Evolutionary conservation across 202 grass and related monocot species (phyloP).

Genomic region (Elaeis oleifera): DNA sequence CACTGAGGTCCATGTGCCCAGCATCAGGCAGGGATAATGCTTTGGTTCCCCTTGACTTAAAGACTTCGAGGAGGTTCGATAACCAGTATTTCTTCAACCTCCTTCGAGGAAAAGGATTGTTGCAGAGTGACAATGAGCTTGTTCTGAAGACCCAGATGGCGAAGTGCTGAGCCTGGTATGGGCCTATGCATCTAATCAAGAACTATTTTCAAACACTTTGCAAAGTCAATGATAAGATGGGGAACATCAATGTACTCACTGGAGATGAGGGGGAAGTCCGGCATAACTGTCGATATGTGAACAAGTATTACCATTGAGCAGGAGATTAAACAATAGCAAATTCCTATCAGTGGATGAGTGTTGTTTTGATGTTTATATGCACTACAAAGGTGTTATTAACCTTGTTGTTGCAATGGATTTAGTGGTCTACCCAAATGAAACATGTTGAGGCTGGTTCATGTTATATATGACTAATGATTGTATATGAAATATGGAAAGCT

Average conservation of each 20-base stretch:
- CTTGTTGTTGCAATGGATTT: no score
- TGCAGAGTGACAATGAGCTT: conserved; percentile 38
- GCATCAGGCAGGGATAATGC: conserved; percentile 18
- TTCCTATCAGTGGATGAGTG: no score
- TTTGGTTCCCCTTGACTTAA: conserved; percentile 29
- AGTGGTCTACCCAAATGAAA: no score
- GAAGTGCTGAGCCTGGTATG: conserved; percentile 22
- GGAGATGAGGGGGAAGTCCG: conserved; percentile 31
- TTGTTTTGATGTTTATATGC: no score
- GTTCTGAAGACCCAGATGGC: conserved; percentile 17
- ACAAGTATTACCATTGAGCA: conserved; percentile 3
- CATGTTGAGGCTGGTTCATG: no score
- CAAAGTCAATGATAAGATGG: conserved; percentile 35
- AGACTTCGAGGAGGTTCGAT: conserved; percentile 36
- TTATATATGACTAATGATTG: no score
- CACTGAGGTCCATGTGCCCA: conserved; percentile 26
- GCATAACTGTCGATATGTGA: conserved; percentile 37
- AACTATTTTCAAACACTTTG: conserved; percentile 35
- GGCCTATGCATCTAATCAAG: conserved; percentile 35
- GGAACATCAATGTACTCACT: conserved; percentile 40
- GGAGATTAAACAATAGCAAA: no score
- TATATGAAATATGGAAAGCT: no score
- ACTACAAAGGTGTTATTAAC: no score
- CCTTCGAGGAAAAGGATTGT: conserved; percentile 21
- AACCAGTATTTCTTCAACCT: conserved; percentile 38